phyloP scores from a whole-genome alignment of 306 rosid species.

The Sechiopsis laciniata region DNA sequence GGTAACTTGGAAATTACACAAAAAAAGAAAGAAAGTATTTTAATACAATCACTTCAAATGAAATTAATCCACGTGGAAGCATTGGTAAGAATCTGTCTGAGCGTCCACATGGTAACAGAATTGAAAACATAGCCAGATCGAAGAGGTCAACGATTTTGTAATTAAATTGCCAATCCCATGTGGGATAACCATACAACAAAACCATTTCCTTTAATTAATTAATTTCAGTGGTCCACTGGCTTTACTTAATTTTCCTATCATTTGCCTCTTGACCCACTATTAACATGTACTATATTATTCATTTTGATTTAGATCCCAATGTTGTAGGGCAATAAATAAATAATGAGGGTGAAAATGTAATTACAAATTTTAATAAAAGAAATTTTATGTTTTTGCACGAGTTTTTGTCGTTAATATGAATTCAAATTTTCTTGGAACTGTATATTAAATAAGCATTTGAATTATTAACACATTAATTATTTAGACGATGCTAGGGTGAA shows the following conservation, averaged over 20 bases:
- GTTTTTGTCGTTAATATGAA: not conserved
- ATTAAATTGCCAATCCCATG: constrained; percentile 13
- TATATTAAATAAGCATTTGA: not conserved
- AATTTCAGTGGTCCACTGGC: constrained; percentile 16
- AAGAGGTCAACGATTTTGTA: constrained; percentile 20
- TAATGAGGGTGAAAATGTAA: not conserved
- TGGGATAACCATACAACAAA: constrained; percentile 7
- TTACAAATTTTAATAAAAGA: no score
- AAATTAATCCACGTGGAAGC: constrained; percentile 4
- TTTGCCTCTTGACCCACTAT: constrained; percentile 15
- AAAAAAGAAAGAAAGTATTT: not conserved
- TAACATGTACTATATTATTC: not conserved
- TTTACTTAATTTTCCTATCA: constrained; percentile 12
- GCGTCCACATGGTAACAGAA: constrained; percentile 8
- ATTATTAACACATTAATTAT: not conserved
- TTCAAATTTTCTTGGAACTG: not conserved
- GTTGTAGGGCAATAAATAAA: not conserved
- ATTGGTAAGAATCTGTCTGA: constrained; percentile 2
- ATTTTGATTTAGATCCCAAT: constrained; percentile 10
- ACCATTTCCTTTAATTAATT: not conserved
- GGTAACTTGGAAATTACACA: not conserved
- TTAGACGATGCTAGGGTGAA: not conserved
- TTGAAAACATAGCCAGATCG: constrained; percentile 15
- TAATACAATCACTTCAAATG: not conserved
- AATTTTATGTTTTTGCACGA: not conserved